Evolutionary conservation across 495 filamentous ascomycete genomes (phyloP).

Genomic region (Aspergillus egyptiacus): DNA sequence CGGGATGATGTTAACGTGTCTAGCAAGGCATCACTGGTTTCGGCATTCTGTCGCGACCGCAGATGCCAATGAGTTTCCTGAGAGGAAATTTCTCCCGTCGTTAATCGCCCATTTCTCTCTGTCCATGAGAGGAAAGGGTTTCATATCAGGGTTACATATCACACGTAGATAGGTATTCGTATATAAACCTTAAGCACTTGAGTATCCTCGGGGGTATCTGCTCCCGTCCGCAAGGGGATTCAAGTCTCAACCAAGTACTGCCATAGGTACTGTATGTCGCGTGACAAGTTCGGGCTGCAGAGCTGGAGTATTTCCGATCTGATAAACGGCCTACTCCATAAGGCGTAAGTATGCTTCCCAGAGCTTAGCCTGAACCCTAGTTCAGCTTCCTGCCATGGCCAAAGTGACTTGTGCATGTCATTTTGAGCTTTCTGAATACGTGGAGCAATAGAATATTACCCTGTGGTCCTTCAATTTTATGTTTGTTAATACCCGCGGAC

Average conservation of each 20-base stretch:
- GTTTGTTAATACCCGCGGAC: too few relatives aligned
- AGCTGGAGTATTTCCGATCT: not conserved
- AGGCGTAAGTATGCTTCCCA: too few relatives aligned
- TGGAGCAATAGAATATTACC: too few relatives aligned
- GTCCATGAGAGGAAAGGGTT: slow-evolving; percentile 44
- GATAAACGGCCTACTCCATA: not conserved
- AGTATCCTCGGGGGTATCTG: too few relatives aligned
- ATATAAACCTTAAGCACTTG: not conserved
- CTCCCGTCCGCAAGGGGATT: too few relatives aligned
- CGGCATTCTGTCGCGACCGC: slow-evolving; percentile 47
- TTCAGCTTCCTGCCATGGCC: too few relatives aligned
- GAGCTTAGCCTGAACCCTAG: not conserved
- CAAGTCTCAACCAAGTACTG: too few relatives aligned
- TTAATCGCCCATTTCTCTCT: slow-evolving; percentile 54
- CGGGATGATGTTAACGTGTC: slow-evolving; percentile 43
- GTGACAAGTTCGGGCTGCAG: too few relatives aligned
- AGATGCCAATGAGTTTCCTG: slow-evolving; percentile 34
- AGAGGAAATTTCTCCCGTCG: slow-evolving; percentile 46
- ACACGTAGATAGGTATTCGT: slow-evolving; percentile 1
- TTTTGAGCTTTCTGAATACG: too few relatives aligned
- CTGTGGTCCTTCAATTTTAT: too few relatives aligned
- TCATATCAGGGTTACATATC: slow-evolving; percentile 50
- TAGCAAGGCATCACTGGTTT: slow-evolving; percentile 39
- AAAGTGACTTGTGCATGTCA: too few relatives aligned
- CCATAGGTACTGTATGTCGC: too few relatives aligned